phyloP scores from a whole-genome alignment of 2,329 filamentous ascomycete species.

The Falciphora oryzae region DNA sequence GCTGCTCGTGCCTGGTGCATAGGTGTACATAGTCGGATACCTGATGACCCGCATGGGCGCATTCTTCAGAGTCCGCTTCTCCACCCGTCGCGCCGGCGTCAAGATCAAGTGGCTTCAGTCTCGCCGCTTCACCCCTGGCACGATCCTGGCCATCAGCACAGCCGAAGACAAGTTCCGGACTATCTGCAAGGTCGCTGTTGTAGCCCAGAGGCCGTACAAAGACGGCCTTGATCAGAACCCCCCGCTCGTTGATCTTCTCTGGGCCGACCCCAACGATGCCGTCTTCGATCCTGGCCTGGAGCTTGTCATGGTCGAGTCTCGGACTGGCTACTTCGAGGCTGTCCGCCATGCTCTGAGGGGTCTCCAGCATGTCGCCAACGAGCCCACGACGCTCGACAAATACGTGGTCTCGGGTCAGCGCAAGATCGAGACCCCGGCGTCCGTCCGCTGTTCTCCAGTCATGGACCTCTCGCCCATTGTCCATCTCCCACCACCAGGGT shows the following conservation, averaged over 20 bases:
- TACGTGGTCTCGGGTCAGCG: conserved; percentile 49
- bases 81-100: conserved; percentile 56
- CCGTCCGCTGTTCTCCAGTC: conserved; percentile 22
- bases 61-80: conserved; percentile 65
- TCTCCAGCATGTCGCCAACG: conserved; percentile 55
- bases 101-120: conserved; percentile 59
- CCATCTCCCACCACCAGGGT: conserved; percentile 20
- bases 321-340: conserved; percentile 70
- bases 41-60: conserved; percentile 57
- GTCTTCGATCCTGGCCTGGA: conserved; percentile 62
- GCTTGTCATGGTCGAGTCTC: conserved; percentile 74
- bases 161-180: conserved; percentile 55
- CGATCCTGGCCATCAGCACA: conserved; percentile 47
- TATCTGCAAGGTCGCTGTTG: conserved; percentile 62
- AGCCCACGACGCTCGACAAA: conserved; percentile 45
- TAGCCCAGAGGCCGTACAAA: conserved; percentile 63
- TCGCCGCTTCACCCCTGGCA: conserved; percentile 45
- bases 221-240: conserved; percentile 58
- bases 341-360: conserved; percentile 66
- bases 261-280: conserved; percentile 53
- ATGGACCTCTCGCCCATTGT: conserved; percentile 30
- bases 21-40: conserved; percentile 64
- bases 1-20: neutral
- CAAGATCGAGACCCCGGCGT: conserved; percentile 23
- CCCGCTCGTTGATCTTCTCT: conserved; percentile 71